A percentile compares a stretch with the other conserved stretches of the same genome.
These are phyloP conservation scores for Phyllosticta citrichinensis DNA, from an alignment of 2,329 filamentous ascomycete genomes.

Conservation along the genomic window DNA sequence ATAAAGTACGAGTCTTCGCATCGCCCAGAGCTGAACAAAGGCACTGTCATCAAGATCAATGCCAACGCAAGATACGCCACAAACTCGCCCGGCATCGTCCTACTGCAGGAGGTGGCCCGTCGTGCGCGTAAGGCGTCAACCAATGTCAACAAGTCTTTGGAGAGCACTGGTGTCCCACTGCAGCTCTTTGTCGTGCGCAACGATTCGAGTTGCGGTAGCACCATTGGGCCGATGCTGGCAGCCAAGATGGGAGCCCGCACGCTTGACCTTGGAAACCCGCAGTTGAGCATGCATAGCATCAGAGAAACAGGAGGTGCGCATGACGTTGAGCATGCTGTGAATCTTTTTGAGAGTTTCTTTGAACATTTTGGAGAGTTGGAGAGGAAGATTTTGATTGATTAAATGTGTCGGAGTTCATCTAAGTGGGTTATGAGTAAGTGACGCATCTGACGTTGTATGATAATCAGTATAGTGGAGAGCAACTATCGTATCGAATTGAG, in stretches of 20 bases:
- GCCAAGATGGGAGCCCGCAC: conserved; percentile 80
- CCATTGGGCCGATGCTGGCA: conserved; percentile 93
- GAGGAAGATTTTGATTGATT: conserved; percentile 76
- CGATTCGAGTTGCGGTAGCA: conserved; percentile 88
- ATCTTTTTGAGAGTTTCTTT: conserved; percentile 82
- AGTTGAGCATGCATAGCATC: conserved; percentile 95
- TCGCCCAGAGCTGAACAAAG: conserved; percentile 90
- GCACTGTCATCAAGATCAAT: conserved; percentile 95
- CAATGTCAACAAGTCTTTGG: conserved; percentile 31
- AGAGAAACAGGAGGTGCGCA: conserved; percentile 82
- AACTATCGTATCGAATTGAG: too few species aligned
- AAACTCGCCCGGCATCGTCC: conserved; percentile 87
- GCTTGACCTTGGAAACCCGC: conserved; percentile 85
- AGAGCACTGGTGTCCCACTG: conserved; percentile 63
- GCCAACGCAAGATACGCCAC: conserved; percentile 96
- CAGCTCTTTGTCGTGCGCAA: conserved; percentile 96
- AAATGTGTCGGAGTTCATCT: background rate
- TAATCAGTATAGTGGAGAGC: background rate
- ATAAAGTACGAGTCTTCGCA: conserved; percentile 87
- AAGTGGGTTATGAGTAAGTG: background rate
- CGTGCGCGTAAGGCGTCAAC: conserved; percentile 39
- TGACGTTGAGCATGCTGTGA: conserved; percentile 78
- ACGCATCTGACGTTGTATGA: background rate
- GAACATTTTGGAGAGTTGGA: conserved; percentile 74
- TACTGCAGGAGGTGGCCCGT: conserved; percentile 77